These are phyloP conservation scores for Gossypium anomalum DNA, from an alignment of 345 rosid species.

Conservation along the genomic window DNA sequence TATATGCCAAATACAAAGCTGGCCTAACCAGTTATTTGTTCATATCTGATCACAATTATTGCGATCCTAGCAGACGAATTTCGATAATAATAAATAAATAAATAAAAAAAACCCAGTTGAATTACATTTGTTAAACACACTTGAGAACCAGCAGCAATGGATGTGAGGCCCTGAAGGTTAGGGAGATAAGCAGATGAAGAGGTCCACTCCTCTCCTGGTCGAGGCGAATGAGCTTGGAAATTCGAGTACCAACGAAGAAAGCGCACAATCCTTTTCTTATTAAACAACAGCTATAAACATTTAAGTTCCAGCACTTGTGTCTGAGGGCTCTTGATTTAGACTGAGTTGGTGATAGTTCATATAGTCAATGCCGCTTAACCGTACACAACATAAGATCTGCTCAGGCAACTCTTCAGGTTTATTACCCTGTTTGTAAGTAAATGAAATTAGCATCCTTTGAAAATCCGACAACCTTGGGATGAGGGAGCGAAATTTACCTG, in stretches of 20 bases:
- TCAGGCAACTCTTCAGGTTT: slow-evolving; percentile 93
- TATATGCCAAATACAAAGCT: too few relatives aligned
- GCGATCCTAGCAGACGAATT: not conserved
- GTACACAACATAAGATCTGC: slow-evolving; percentile 75
- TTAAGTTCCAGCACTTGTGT: slow-evolving; percentile 22
- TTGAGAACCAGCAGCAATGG: not conserved
- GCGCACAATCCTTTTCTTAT: not conserved
- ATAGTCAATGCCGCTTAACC: slow-evolving; percentile 73
- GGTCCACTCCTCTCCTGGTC: not conserved
- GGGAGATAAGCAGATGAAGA: not conserved
- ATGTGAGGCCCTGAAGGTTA: not conserved
- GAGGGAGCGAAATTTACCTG: slow-evolving; percentile 44
- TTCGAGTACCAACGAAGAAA: not conserved
- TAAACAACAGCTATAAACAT: slow-evolving; percentile 12
- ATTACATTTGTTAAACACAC: not conserved
- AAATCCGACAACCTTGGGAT: not conserved
- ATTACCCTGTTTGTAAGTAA: slow-evolving; percentile 56
- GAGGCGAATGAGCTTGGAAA: not conserved
- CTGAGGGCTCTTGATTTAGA: slow-evolving; percentile 38
- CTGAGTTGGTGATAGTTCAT: slow-evolving; percentile 61
- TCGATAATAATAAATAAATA: not conserved
- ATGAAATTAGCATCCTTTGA: not conserved
- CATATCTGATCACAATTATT: not conserved
- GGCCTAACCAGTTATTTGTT: not conserved
- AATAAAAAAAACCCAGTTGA: not conserved